Conservation (phyloP, 2,329 filamentous ascomycete genomes). For the Chaetomium strumarium region DNA sequence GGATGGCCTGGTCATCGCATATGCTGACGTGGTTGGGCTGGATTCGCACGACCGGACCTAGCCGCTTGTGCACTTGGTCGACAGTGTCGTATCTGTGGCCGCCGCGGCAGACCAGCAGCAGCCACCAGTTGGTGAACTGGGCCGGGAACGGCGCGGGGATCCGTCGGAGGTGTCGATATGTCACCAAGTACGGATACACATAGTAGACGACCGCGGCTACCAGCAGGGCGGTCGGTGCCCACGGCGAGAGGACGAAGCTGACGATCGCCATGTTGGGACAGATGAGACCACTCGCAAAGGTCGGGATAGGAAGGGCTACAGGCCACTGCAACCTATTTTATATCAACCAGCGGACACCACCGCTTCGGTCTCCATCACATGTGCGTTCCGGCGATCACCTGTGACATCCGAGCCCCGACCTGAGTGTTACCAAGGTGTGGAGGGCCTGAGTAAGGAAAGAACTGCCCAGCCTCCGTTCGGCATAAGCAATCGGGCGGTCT, state of each 20-base stretch:
- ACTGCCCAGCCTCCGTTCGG: conserved; percentile 4
- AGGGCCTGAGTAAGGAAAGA: no score
- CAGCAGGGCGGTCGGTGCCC: conserved; percentile 41
- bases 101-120: conserved; percentile 59
- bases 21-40: conserved; percentile 80
- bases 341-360: neutral
- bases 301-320: neutral
- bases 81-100: conserved; percentile 61
- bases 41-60: conserved; percentile 75
- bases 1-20: conserved; percentile 73
- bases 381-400: neutral
- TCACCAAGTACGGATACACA: conserved; percentile 54
- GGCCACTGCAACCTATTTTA: neutral
- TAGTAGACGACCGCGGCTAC: conserved; percentile 48
- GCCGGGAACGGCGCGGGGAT: conserved; percentile 60
- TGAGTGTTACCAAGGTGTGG: no score
- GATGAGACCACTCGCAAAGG: neutral
- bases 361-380: neutral
- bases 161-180: conserved; percentile 42
- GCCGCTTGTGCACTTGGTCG: conserved; percentile 66
- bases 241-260: conserved; percentile 37
- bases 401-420: neutral
- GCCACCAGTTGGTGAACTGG: conserved; percentile 73
- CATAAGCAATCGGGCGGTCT: conserved; percentile 5
- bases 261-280: conserved; percentile 21